Evolutionary conservation across 768 basidiomycete species (phyloP).

Genomic region (Wakefieldia striispora): DNA sequence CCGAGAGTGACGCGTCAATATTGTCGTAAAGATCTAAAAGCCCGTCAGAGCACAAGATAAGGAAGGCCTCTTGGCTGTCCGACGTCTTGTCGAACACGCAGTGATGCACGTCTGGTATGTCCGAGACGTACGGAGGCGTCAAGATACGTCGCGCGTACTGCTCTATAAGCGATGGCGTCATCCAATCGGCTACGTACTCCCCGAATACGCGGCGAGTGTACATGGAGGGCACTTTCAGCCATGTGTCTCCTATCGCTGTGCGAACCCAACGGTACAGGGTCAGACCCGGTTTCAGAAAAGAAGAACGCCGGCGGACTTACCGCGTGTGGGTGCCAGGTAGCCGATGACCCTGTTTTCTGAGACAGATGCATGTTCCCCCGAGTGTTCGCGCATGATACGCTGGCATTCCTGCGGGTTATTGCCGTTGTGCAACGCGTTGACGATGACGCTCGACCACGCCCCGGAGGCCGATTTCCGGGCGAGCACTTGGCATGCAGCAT

Average conservation of each 20-base stretch:
- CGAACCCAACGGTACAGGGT: conserved; percentile 10
- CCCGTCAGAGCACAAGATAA: conserved; percentile 50
- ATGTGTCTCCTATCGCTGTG: conserved; percentile 36
- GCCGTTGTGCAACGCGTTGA: conserved; percentile 33
- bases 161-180: conserved; percentile 12
- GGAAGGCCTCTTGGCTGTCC: conserved; percentile 23
- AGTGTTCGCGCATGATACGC: conserved; percentile 31
- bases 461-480: conserved; percentile 17
- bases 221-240: conserved; percentile 33
- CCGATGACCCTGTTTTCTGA: conserved; percentile 35
- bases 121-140: conserved; percentile 48
- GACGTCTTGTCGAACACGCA: conserved; percentile 23
- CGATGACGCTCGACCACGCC: conserved; percentile 16
- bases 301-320: conserved; percentile 18
- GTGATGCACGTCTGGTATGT: conserved; percentile 40
- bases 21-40: conserved; percentile 40
- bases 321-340: conserved; percentile 38
- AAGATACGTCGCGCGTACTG: conserved; percentile 35
- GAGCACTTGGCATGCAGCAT: conserved; percentile 14
- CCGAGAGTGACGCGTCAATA: conserved; percentile 18
- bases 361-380: conserved; percentile 30
- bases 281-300: conserved; percentile 2
- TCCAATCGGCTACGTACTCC: conserved; percentile 24
- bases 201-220: conserved; percentile 35
- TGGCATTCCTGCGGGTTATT: conserved; percentile 25